Percentiles rank a stretch among this genome's conserved stretches.
Conservation (phyloP, 2,329 filamentous ascomycete genomes). For the Ophiognomonia clavigignenti-juglandacearum region DNA sequence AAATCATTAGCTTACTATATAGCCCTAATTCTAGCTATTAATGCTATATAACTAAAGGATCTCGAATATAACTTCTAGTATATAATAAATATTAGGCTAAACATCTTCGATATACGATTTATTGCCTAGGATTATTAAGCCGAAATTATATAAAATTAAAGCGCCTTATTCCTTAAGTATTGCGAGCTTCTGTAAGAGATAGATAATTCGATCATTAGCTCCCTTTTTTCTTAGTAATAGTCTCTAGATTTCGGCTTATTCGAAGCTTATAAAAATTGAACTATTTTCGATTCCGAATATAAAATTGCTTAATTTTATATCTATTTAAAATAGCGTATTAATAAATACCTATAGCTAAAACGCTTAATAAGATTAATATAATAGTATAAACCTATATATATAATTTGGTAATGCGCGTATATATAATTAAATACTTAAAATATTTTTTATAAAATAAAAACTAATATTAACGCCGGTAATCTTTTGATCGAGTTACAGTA, state of each 20-base stretch:
- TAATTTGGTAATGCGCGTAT: constrained; percentile 38
- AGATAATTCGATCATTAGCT: constrained; percentile 34
- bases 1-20: constrained; percentile 47
- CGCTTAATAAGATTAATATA: no score
- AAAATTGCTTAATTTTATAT: constrained; percentile 42
- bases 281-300: constrained; percentile 24
- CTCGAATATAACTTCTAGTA: constrained; percentile 42
- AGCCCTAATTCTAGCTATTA: constrained; percentile 49
- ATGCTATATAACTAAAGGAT: constrained; percentile 39
- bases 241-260: constrained; percentile 26
- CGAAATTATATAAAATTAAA: constrained; percentile 46
- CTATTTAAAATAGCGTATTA: background rate
- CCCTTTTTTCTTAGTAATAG: constrained; percentile 36
- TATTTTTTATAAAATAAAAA: constrained; percentile 30
- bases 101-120: constrained; percentile 29
- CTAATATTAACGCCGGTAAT: constrained; percentile 30
- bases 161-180: constrained; percentile 22
- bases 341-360: background rate
- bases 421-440: constrained; percentile 41
- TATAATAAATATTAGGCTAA: constrained; percentile 36
- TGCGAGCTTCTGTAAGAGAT: constrained; percentile 35
- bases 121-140: constrained; percentile 34
- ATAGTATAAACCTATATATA: constrained; percentile 38
- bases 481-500: constrained; percentile 33
- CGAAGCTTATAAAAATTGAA: background rate